Base-by-base conservation (phyloP, 2,329 filamentous ascomycete species). In the Alternaria incomplexa region DNA sequence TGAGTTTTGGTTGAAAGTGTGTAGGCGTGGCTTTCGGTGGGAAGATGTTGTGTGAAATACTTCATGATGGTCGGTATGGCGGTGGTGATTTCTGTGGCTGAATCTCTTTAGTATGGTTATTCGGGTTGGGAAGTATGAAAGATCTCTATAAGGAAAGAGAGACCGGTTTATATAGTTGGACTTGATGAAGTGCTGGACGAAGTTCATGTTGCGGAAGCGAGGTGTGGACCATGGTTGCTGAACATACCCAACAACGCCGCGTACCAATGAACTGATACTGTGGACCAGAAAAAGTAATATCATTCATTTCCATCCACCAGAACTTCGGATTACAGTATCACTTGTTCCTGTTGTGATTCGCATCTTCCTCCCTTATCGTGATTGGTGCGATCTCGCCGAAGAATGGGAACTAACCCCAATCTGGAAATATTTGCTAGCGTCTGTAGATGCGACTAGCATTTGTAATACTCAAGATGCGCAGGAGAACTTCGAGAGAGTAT, bases 351-450 rank as follows among this genome's bases (percentile, higher is more conserved):
- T 11, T 10, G 11, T 23, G 28, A 51, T 51, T 51, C 12, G 17
- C 22, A 2, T 20, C 32, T 40, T 15, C 25, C 13, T 47, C 5
- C 22, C n/a, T n/a, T 10, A 3, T 47, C 45, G 3, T 25, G 30
- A 40, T 53, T 40, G 30, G 32, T 17, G 3, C 30, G 20, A 53
- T 32, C 9, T 13, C 6, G 28, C 13, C 23, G 5, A 30, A 4
- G 1, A 13, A n/a, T 32, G 20, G 7, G 15, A 25, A 32, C 52
- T 51, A 44, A 32, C 7, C 57, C 51, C 5, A 30, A 13, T 47
- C 11, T 28, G 64, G 61, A 64, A 66, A 64, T 45, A 25, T 60
- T 59, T 20, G 20, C 58, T 62, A 57, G 62, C 15, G 48, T 17
- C 15, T 32, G 23, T n/a, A 8, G 15, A 22, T 32, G 10, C 10